Conservation (phyloP, 345 rosid species). For the Erysimum cheiranthoides region DNA sequence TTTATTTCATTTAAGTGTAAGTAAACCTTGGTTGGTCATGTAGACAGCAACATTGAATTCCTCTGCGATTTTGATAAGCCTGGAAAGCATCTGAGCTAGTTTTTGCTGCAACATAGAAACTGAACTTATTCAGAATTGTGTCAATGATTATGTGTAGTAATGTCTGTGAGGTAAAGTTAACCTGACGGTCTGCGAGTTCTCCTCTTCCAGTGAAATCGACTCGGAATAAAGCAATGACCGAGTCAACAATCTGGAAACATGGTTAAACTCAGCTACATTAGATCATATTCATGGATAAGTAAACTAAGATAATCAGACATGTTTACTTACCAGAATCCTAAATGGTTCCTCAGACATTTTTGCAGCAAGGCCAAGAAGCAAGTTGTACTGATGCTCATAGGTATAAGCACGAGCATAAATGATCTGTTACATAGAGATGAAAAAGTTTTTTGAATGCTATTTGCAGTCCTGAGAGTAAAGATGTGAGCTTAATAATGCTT, state of each 20-base stretch:
- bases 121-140: slow-evolving; percentile 14
- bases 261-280: slow-evolving; percentile 30
- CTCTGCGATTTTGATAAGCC: slow-evolving; percentile 82
- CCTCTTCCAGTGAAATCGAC: slow-evolving; percentile 93
- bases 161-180: slow-evolving; percentile 34
- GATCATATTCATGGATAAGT: not conserved
- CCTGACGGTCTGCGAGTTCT: slow-evolving; percentile 92
- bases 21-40: slow-evolving; percentile 90
- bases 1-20: slow-evolving; percentile 12
- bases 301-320: not conserved
- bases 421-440: slow-evolving; percentile 61
- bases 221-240: slow-evolving; percentile 81
- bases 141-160: not conserved
- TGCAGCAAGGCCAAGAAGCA: slow-evolving; percentile 93
- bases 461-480: not conserved
- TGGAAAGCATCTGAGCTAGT: slow-evolving; percentile 90
- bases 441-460: not conserved
- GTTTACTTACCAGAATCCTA: slow-evolving; percentile 65
- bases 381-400: slow-evolving; percentile 83
- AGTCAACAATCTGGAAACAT: slow-evolving; percentile 74
- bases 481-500: slow-evolving; percentile 31
- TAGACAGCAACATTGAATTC: slow-evolving; percentile 93
- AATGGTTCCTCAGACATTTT: slow-evolving; percentile 97
- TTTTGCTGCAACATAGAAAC: slow-evolving; percentile 73
- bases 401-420: slow-evolving; percentile 92